A percentile compares a stretch with the other conserved stretches of the same genome.
Conservation (phyloP, 31 red algal species). For the Endocladia muricata region DNA sequence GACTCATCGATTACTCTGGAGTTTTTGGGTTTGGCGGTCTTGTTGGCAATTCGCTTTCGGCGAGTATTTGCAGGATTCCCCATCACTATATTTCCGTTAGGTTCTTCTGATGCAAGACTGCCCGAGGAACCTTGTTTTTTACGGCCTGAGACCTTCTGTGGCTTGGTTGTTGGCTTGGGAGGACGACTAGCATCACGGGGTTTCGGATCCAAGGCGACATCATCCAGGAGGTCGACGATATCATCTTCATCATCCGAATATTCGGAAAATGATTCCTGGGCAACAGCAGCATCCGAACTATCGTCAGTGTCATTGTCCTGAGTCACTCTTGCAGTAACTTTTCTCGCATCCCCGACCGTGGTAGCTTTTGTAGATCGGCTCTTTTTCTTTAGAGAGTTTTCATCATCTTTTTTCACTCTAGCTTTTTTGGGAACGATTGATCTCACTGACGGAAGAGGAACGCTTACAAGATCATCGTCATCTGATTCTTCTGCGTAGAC, state of each 20-base stretch:
- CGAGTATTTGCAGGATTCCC: background rate
- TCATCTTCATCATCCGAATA: slow-evolving; percentile 19
- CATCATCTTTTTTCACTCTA: slow-evolving; percentile 8
- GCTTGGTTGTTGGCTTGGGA: background rate
- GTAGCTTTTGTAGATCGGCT: background rate
- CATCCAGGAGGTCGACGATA: slow-evolving; percentile 1
- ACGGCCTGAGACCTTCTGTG: background rate
- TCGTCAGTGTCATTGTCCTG: background rate
- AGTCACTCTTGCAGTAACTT: slow-evolving; percentile 4
- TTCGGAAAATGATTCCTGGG: background rate
- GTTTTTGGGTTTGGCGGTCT: background rate
- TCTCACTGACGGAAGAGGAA: background rate
- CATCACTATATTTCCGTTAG: background rate
- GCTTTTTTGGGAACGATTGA: background rate
- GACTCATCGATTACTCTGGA: background rate
- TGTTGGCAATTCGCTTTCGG: background rate
- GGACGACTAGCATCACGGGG: no score
- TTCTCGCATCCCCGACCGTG: background rate
- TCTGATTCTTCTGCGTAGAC: background rate
- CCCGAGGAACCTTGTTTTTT: no score
- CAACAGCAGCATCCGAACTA: background rate
- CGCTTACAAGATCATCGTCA: background rate
- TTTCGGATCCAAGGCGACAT: background rate
- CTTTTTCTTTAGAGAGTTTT: background rate
- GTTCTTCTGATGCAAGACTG: background rate